Conservation (phyloP, 345 rosid genomes). For the Hirschfeldia incana region DNA sequence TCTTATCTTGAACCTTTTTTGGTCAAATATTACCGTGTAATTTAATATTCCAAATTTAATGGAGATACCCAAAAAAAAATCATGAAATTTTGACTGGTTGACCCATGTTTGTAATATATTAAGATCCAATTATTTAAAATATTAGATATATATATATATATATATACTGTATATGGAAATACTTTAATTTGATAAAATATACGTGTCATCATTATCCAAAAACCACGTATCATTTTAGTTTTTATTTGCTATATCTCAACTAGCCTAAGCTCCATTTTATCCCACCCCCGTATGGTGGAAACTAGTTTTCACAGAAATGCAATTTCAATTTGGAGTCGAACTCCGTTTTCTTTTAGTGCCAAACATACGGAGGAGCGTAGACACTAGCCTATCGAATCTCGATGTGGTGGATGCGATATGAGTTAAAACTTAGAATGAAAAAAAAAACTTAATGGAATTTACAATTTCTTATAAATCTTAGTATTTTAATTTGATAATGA, state of each 20-base stretch:
- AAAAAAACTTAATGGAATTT: not conserved
- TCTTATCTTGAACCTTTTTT: not conserved
- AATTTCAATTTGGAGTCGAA: not conserved
- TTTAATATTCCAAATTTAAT: not conserved
- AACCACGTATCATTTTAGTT: not conserved
- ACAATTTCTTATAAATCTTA: not conserved
- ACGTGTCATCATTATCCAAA: conserved; percentile 16
- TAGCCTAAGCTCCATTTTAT: no score
- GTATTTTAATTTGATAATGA: not conserved
- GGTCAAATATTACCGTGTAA: not conserved
- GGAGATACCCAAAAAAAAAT: not conserved
- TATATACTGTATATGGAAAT: not conserved
- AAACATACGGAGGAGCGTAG: not conserved
- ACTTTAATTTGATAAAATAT: not conserved
- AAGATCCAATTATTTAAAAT: not conserved
- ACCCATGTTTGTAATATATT: not conserved
- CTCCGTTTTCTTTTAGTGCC: not conserved
- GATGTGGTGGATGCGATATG: not conserved
- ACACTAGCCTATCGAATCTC: not conserved
- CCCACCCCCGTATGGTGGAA: not conserved
- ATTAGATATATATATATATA: not conserved
- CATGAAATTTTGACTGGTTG: not conserved
- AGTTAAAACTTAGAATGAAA: not conserved
- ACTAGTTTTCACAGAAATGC: not conserved
- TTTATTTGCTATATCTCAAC: not conserved